Conservation (phyloP, 345 rosid species). For the Gossypium longicalyx region DNA sequence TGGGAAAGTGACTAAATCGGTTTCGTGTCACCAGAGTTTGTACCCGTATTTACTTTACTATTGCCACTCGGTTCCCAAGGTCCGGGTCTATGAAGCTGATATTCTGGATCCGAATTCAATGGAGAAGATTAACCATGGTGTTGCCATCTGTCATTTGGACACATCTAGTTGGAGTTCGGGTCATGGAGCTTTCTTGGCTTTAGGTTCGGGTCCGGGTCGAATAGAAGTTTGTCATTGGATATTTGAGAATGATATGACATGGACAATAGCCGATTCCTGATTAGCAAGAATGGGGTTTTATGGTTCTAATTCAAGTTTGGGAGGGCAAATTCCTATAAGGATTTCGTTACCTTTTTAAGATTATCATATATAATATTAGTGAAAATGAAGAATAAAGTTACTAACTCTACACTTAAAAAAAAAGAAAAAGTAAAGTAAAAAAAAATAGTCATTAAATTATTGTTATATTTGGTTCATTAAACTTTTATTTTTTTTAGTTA, state of each 20-base stretch:
- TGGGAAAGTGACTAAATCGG: slow-evolving; percentile 62
- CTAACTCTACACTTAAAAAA: neutral
- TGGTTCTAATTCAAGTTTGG: neutral
- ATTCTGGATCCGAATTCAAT: slow-evolving; percentile 44
- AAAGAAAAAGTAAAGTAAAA: no score
- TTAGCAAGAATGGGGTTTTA: neutral
- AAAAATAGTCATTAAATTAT: no score
- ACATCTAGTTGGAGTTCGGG: slow-evolving; percentile 75
- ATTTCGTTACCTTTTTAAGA: neutral
- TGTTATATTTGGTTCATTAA: no score
- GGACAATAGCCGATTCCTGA: slow-evolving; percentile 43
- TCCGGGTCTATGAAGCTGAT: slow-evolving; percentile 77
- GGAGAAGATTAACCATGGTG: slow-evolving; percentile 61
- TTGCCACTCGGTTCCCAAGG: slow-evolving; percentile 89
- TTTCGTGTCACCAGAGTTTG: slow-evolving; percentile 86
- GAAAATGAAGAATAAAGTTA: neutral
- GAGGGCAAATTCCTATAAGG: neutral
- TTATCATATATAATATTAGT: neutral
- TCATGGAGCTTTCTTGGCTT: slow-evolving; percentile 71
- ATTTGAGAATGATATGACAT: slow-evolving; percentile 78
- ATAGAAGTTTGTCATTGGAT: slow-evolving; percentile 95
- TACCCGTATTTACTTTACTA: slow-evolving; percentile 77
- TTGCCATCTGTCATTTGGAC: slow-evolving; percentile 82
- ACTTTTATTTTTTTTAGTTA: no score
- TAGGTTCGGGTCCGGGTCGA: slow-evolving; percentile 72